These are phyloP conservation scores for Xylaria longipes DNA, from an alignment of 495 filamentous ascomycete species.

Conservation along the genomic window DNA sequence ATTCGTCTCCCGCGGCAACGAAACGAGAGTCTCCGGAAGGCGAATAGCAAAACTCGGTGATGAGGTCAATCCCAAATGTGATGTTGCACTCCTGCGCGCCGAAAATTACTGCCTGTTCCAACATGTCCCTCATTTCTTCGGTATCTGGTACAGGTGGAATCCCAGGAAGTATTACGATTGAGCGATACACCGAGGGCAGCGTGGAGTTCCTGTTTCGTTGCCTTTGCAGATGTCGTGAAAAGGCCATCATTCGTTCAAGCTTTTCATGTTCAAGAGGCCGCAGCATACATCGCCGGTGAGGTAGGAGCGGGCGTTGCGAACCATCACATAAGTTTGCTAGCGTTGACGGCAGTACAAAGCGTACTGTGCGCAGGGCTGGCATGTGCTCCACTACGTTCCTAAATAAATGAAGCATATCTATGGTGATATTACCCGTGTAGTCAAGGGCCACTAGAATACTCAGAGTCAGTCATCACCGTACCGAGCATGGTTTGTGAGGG, in stretches of 20 bases:
- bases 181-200: background rate
- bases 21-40: conserved; percentile 3
- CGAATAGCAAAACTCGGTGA: conserved; percentile 1
- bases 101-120: background rate
- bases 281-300: background rate
- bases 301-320: background rate
- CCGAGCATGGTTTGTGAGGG: background rate
- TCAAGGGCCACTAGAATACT: conserved; percentile 2
- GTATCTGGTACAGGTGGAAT: background rate
- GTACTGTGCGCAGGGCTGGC: background rate
- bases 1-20: background rate
- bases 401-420: background rate
- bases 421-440: background rate
- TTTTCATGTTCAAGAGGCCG: background rate
- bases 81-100: background rate
- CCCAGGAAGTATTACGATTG: background rate
- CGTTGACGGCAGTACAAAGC: background rate
- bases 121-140: background rate
- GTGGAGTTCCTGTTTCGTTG: background rate
- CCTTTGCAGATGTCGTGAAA: background rate
- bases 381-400: background rate
- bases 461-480: background rate
- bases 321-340: background rate
- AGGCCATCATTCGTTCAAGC: background rate
- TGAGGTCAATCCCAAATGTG: background rate